Conservation (phyloP, 2,329 filamentous ascomycete genomes). For the Diaporthe sp. region DNA sequence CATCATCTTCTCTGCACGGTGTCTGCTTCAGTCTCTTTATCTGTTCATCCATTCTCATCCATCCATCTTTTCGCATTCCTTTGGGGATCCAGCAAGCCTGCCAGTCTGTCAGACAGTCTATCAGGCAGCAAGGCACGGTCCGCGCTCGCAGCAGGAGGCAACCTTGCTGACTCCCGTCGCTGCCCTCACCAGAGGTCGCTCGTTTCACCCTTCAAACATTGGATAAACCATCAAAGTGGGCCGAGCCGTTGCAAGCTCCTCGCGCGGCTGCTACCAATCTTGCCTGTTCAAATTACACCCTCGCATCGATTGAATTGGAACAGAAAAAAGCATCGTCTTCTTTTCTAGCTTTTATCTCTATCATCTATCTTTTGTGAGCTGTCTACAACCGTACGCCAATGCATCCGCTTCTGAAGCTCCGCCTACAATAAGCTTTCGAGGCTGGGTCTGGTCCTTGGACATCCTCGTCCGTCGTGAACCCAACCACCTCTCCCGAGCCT, state of each 20-base stretch:
- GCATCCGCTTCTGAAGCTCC: neutral
- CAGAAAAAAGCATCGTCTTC: neutral
- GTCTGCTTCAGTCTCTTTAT: neutral
- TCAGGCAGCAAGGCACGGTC: conserved; percentile 14
- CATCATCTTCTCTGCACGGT: neutral
- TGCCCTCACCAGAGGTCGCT: conserved; percentile 22
- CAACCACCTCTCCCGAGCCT: neutral
- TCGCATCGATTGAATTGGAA: neutral
- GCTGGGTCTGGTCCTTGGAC: neutral
- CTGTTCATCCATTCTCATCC: neutral
- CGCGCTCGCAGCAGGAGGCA: conserved; percentile 10
- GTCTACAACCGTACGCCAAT: neutral
- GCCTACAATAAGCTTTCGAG: conserved; percentile 17
- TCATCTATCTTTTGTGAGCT: conserved; percentile 10
- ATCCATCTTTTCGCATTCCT: neutral
- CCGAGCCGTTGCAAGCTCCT: neutral
- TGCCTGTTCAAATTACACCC: conserved; percentile 3
- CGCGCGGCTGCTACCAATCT: neutral
- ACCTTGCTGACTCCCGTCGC: conserved; percentile 11
- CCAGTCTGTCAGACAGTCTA: neutral
- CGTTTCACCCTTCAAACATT: conserved; percentile 27
- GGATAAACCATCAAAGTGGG: conserved; percentile 6
- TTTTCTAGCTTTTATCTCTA: conserved; percentile 17
- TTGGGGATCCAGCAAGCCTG: neutral
- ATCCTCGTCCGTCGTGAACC: neutral